Evolutionary conservation across 192 early-diverging fungal species (phyloP).

Genomic region (Gaertneriomyces semiglobifer): DNA sequence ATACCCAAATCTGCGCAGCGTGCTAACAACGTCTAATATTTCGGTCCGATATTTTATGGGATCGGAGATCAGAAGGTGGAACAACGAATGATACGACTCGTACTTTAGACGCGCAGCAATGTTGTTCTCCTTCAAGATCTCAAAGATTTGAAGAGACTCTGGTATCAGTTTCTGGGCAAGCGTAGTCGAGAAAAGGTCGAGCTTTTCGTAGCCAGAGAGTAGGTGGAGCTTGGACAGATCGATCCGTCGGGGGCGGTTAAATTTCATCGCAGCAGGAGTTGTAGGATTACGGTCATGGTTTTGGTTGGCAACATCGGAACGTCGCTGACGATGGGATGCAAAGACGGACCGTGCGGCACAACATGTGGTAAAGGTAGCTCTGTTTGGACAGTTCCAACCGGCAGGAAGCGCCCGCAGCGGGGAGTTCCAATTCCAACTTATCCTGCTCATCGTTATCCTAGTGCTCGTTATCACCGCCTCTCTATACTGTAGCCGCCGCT

Average conservation of each 20-base stretch:
- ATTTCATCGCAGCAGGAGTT: background rate
- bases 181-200: conserved; percentile 30
- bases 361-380: too few species aligned
- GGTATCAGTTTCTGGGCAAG: conserved; percentile 23
- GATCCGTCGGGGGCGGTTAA: conserved; percentile 5
- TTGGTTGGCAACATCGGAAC: too few species aligned
- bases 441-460: too few species aligned
- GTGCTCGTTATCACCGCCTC: too few species aligned
- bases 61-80: conserved; percentile 26
- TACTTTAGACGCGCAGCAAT: conserved; percentile 31
- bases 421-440: too few species aligned
- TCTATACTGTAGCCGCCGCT: too few species aligned
- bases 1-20: conserved; percentile 22
- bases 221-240: conserved; percentile 27
- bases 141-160: conserved; percentile 32
- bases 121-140: conserved; percentile 27
- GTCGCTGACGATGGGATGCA: too few species aligned
- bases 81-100: conserved; percentile 29
- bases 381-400: too few species aligned
- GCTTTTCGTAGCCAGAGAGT: conserved; percentile 32
- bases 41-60: conserved; percentile 13
- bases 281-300: too few species aligned
- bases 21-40: conserved; percentile 10
- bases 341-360: too few species aligned
- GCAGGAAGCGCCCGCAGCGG: too few species aligned